phyloP scores from a whole-genome alignment of 495 filamentous ascomycete genomes.

The Lasiosphaeris hirsuta region DNA sequence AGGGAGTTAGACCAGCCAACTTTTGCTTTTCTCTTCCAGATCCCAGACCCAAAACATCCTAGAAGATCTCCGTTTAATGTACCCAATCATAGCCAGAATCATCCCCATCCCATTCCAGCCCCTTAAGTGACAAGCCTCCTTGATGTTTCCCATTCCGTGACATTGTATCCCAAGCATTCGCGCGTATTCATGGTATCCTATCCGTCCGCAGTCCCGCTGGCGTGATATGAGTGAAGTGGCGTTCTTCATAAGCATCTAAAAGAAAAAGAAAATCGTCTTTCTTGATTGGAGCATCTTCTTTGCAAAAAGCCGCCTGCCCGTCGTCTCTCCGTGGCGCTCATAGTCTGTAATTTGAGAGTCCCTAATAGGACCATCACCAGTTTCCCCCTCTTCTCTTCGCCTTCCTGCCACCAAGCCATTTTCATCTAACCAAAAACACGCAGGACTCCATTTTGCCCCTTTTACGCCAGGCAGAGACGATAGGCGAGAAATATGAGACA shows the following conservation, averaged over 20 bases:
- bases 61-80: neutral
- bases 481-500: neutral
- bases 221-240: neutral
- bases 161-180: neutral
- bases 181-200: neutral
- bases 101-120: neutral
- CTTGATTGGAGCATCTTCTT: neutral
- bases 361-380: neutral
- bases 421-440: neutral
- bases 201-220: neutral
- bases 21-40: constrained; percentile 9
- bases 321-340: neutral
- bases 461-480: constrained; percentile 4
- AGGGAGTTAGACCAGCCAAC: constrained; percentile 14
- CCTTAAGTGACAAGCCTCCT: neutral
- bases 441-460: neutral
- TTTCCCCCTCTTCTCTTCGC: neutral
- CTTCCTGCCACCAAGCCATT: neutral
- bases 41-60: neutral
- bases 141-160: neutral
- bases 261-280: too few species aligned
- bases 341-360: neutral
- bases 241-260: too few species aligned
- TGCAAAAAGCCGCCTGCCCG: neutral
- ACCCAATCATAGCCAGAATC: constrained; percentile 5